Evolutionary conservation across 257 asterid species (phyloP).

Genomic region (Verbena officinalis): DNA sequence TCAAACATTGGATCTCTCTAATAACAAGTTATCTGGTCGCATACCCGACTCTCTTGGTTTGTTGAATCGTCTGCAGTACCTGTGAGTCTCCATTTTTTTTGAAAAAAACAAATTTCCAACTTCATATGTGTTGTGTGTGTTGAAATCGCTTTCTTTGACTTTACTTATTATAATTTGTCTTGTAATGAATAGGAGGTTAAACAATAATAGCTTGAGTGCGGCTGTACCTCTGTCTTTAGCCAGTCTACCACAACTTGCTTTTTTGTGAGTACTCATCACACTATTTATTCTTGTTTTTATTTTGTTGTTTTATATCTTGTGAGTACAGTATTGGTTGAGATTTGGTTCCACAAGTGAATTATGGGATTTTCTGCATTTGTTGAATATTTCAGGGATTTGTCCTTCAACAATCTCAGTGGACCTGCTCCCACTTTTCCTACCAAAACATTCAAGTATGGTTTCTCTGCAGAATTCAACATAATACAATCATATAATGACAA

Average conservation of each 20-base stretch:
- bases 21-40: conserved; percentile 65
- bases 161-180: conserved; percentile 43
- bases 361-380: conserved; percentile 27
- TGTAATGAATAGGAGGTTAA: conserved; percentile 82
- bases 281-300: conserved; percentile 10
- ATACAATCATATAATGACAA: conserved; percentile 22
- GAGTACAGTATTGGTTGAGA: conserved; percentile 25
- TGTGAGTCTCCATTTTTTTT: no score
- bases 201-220: conserved; percentile 93
- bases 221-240: conserved; percentile 76
- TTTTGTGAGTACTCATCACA: conserved; percentile 74
- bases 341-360: conserved; percentile 31
- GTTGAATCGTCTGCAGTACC: conserved; percentile 67
- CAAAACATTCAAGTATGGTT: conserved; percentile 80
- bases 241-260: conserved; percentile 87
- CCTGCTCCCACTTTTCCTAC: conserved; percentile 80
- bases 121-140: no score
- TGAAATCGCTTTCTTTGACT: conserved; percentile 42
- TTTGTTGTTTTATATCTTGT: conserved; percentile 25
- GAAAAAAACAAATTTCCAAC: no score
- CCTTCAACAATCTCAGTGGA: conserved; percentile 91
- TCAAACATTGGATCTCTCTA: conserved; percentile 87
- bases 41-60: conserved; percentile 75
- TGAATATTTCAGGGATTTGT: conserved; percentile 78
- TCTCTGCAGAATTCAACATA: conserved; percentile 20